Percentiles rank a stretch among this genome's conserved stretches.
Conservation (phyloP, 176 grass and related monocot genomes). For the Musa acuminata region DNA sequence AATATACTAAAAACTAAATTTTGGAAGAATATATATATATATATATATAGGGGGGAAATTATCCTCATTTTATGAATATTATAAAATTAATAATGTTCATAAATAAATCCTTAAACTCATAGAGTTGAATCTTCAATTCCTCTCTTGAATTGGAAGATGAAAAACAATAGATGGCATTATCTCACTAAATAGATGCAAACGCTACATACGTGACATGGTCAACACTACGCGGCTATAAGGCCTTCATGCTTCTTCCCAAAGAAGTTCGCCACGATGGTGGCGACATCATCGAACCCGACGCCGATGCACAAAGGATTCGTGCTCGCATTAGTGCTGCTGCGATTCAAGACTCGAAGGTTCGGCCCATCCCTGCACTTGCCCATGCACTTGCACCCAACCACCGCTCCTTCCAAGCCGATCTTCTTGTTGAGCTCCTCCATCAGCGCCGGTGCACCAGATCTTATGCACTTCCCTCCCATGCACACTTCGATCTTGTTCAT, state of each 20-base stretch:
- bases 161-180: too few species aligned
- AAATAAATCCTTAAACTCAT: too few species aligned
- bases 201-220: too few species aligned
- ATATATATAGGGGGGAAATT: neutral
- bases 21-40: too few species aligned
- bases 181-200: too few species aligned
- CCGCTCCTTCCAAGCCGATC: conserved; percentile 14
- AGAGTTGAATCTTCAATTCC: too few species aligned
- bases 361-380: conserved; percentile 66
- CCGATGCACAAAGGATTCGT: conserved; percentile 39
- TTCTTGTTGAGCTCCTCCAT: conserved; percentile 51
- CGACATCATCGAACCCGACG: conserved; percentile 68
- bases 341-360: conserved; percentile 32
- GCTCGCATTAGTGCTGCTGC: neutral
- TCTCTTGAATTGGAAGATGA: too few species aligned
- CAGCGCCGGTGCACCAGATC: conserved; percentile 35
- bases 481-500: conserved; percentile 49
- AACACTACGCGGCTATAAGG: neutral
- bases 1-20: too few species aligned
- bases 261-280: conserved; percentile 38
- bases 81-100: too few species aligned
- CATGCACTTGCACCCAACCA: conserved; percentile 65
- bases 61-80: too few species aligned
- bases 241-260: conserved; percentile 10
- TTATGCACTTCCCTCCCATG: conserved; percentile 87